phyloP scores from a whole-genome alignment of 768 basidiomycete species.

The Sistotremastrum niveocremeum region DNA sequence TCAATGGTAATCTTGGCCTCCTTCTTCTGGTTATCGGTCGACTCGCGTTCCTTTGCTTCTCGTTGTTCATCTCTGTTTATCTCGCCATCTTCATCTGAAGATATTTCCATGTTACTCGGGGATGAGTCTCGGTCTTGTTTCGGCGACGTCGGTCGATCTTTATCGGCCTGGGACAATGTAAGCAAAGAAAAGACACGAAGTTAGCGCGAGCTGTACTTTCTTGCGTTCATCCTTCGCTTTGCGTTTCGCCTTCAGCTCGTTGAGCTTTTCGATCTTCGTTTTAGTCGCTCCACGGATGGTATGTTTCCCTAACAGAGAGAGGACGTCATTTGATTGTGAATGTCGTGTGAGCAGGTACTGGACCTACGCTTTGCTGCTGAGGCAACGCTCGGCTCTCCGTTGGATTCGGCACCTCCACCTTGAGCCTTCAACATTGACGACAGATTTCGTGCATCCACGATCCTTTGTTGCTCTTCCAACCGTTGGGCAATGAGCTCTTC shows the following conservation, averaged over 20 bases:
- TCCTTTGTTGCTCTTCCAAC: constrained; percentile 65
- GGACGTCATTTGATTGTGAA: not conserved
- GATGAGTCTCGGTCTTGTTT: constrained; percentile 65
- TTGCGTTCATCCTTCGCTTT: constrained; percentile 85
- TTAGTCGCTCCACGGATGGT: constrained; percentile 60
- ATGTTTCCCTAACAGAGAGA: constrained; percentile 47
- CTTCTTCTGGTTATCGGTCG: constrained; percentile 29
- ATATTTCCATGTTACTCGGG: constrained; percentile 77
- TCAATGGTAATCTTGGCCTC: constrained; percentile 29
- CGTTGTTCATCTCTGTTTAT: constrained; percentile 62
- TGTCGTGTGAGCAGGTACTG: not conserved
- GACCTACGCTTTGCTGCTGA: constrained; percentile 67
- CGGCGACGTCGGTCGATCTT: constrained; percentile 38
- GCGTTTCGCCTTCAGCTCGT: constrained; percentile 75
- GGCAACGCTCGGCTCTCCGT: constrained; percentile 32
- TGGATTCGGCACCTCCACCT: constrained; percentile 33
- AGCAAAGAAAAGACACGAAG: constrained; percentile 2
- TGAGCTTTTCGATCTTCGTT: constrained; percentile 66
- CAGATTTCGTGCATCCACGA: constrained; percentile 56
- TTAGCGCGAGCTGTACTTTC: constrained; percentile 35
- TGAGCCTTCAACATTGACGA: constrained; percentile 63
- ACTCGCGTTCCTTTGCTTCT: constrained; percentile 46
- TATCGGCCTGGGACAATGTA: constrained; percentile 15
- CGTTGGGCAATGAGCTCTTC: constrained; percentile 77
- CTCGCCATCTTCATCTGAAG: constrained; percentile 62